Percentiles rank a stretch among this genome's conserved stretches.
These are phyloP conservation scores for Septoria linicola DNA, from an alignment of 2,329 filamentous ascomycete species.

Conservation along the genomic window DNA sequence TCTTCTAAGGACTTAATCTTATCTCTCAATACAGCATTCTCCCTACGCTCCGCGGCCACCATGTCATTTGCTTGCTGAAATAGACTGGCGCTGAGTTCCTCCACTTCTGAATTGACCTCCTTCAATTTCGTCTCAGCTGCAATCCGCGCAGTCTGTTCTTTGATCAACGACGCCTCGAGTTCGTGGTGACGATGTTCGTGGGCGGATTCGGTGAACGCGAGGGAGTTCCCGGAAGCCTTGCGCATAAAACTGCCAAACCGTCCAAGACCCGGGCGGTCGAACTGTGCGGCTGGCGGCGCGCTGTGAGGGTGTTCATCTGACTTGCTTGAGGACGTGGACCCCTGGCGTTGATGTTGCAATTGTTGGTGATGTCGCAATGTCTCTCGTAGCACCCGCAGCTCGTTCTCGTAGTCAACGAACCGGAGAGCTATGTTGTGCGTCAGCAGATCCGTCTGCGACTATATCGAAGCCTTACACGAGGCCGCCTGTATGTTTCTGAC, in stretches of 20 bases:
- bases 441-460: background rate
- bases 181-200: slow-evolving; percentile 42
- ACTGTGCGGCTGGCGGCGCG: slow-evolving; percentile 18
- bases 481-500: too few species aligned
- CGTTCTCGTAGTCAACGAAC: slow-evolving; percentile 77
- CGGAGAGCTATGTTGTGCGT: slow-evolving; percentile 38
- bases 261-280: slow-evolving; percentile 35
- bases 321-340: slow-evolving; percentile 18
- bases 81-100: slow-evolving; percentile 71
- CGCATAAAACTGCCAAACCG: slow-evolving; percentile 48
- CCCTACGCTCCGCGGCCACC: slow-evolving; percentile 73
- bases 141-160: slow-evolving; percentile 65
- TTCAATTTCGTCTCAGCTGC: slow-evolving; percentile 68
- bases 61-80: slow-evolving; percentile 87
- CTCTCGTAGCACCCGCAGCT: slow-evolving; percentile 61
- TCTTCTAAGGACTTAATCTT: slow-evolving; percentile 66
- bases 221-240: slow-evolving; percentile 34
- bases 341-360: slow-evolving; percentile 29
- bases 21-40: slow-evolving; percentile 69
- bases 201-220: slow-evolving; percentile 36
- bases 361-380: slow-evolving; percentile 28
- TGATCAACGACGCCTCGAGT: slow-evolving; percentile 62
- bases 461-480: background rate
- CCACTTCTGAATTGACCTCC: slow-evolving; percentile 69
- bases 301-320: slow-evolving; percentile 18